Evolutionary conservation across 441 rosid species (phyloP).

Genomic region (Pelargonium cotyledonis): DNA sequence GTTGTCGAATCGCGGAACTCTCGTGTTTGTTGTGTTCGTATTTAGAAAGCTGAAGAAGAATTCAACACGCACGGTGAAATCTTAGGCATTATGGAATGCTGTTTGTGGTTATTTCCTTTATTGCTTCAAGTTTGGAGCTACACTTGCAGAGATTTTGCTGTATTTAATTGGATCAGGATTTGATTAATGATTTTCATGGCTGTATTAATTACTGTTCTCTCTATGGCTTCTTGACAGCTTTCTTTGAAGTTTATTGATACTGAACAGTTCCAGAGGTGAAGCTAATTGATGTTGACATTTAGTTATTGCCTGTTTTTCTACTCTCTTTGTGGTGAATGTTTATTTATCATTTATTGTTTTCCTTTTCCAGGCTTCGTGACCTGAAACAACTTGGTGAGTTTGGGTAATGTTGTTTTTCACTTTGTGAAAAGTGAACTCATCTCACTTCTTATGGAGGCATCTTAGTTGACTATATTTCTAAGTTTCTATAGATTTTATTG

Average conservation of each 20-base stretch:
- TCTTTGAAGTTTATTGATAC: conserved; percentile 76
- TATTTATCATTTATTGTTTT: neutral
- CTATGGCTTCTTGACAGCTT: conserved; percentile 18
- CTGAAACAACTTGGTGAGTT: conserved; percentile 84
- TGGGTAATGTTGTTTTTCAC: neutral
- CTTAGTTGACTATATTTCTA: neutral
- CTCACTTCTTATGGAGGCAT: too few species aligned
- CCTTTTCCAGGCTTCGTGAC: conserved; percentile 70
- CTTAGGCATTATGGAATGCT: neutral
- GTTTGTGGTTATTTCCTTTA: neutral
- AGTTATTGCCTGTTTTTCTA: neutral
- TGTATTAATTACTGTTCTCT: neutral
- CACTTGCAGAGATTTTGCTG: neutral
- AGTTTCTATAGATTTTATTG: neutral
- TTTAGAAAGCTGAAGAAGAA: neutral
- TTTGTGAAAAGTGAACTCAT: too few species aligned
- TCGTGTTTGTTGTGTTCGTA: neutral
- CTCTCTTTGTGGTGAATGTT: neutral
- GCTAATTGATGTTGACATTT: neutral
- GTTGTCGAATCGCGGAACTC: neutral
- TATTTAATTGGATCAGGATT: conserved; percentile 10
- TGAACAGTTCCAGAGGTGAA: conserved; percentile 84
- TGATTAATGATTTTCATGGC: neutral
- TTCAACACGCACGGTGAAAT: neutral
- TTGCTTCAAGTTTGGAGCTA: neutral